A percentile compares a stretch with the other conserved stretches of the same genome.
Conservation (phyloP, 768 basidiomycete genomes). For the Paxillus involutus region DNA sequence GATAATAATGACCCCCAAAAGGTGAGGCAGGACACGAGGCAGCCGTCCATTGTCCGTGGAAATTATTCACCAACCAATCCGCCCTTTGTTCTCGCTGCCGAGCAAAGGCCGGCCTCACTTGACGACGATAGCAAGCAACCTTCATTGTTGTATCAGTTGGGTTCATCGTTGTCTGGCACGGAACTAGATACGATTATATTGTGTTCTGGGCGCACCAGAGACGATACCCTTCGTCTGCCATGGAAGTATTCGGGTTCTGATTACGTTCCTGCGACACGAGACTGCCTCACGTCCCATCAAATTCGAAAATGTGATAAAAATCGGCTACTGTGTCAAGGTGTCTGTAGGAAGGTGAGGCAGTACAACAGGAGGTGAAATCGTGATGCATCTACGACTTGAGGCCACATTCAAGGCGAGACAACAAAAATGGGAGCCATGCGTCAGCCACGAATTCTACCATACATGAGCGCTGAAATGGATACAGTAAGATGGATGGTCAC, state of each 20-base stretch:
- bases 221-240: constrained; percentile 1
- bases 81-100: constrained; percentile 18
- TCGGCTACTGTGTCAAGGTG: constrained; percentile 15
- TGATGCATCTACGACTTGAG: background rate
- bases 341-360: background rate
- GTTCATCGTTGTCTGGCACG: constrained; percentile 7
- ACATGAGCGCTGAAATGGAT: background rate
- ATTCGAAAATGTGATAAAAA: constrained; percentile 1
- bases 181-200: background rate
- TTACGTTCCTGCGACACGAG: constrained; percentile 13
- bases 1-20: constrained; percentile 24
- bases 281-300: constrained; percentile 24
- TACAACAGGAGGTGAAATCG: background rate
- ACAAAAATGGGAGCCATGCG: background rate
- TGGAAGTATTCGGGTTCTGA: background rate
- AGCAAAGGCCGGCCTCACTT: constrained; percentile 5
- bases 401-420: constrained; percentile 4
- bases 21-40: constrained; percentile 57
- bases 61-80: constrained; percentile 22
- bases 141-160: constrained; percentile 4
- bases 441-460: background rate
- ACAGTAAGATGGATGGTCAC: background rate
- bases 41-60: constrained; percentile 24
- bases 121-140: background rate
- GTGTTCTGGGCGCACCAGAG: background rate